Evolutionary conservation across 108 stramenopile genomes (phyloP).

Genomic region (Mediolabrus comicus): DNA sequence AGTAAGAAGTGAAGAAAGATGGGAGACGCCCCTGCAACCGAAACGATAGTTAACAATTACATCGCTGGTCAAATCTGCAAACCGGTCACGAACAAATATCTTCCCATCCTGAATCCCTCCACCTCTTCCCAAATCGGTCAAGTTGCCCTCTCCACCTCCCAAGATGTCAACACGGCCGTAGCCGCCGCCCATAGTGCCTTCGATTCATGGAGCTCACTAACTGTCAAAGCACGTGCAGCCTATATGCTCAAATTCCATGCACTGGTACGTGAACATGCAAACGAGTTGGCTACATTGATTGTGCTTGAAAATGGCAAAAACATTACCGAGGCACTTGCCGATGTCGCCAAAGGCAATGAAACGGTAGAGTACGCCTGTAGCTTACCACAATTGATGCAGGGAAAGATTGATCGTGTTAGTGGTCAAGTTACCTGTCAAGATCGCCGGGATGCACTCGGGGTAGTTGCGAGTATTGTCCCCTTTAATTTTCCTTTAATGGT

Average conservation of each 20-base stretch:
- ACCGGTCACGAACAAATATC: constrained; percentile 52
- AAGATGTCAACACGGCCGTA: constrained; percentile 83
- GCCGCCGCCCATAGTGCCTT: constrained; percentile 78
- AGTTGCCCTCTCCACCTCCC: constrained; percentile 60
- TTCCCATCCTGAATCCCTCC: constrained; percentile 61
- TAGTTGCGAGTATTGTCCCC: constrained; percentile 91
- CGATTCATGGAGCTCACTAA: constrained; percentile 64
- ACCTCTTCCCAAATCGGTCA: constrained; percentile 50
- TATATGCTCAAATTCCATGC: constrained; percentile 94
- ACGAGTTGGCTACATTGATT: constrained; percentile 88
- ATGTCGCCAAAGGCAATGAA: constrained; percentile 97
- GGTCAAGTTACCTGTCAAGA: constrained; percentile 82
- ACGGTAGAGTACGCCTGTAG: constrained; percentile 97
- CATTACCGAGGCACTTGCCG: constrained; percentile 92
- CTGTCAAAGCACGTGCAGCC: constrained; percentile 85
- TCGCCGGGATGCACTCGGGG: constrained; percentile 88
- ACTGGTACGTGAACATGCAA: constrained; percentile 69
- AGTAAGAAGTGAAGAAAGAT: background rate
- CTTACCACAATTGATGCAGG: constrained; percentile 89
- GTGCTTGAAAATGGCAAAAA: constrained; percentile 97
- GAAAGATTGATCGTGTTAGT: constrained; percentile 71
- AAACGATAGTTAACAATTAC: constrained; percentile 60
- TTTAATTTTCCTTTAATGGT: constrained; percentile 93
- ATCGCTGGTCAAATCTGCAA: constrained; percentile 56
- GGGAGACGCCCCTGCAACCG: constrained; percentile 7